phyloP scores from a whole-genome alignment of 2,329 filamentous ascomycete genomes.

The Plectosphaerella cucumerina region DNA sequence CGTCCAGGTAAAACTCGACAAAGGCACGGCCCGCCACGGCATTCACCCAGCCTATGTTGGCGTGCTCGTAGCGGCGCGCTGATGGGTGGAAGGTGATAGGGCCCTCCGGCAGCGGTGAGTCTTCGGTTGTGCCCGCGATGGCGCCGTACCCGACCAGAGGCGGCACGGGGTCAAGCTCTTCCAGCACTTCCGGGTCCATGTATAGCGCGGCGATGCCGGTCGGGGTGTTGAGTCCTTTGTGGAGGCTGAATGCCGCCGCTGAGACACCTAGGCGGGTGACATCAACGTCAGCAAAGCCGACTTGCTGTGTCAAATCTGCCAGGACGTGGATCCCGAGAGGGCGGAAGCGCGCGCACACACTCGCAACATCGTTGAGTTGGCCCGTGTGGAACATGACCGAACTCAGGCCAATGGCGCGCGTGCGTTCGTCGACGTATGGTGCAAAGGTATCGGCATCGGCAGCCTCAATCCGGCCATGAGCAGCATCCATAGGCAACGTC shows the following conservation, averaged over 20 bases:
- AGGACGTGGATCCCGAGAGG: slow-evolving; percentile 23
- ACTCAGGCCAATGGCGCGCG: slow-evolving; percentile 23
- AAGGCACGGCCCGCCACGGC: slow-evolving; percentile 17
- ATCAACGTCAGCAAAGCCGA: slow-evolving; percentile 25
- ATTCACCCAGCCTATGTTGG: slow-evolving; percentile 19
- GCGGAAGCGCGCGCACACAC: slow-evolving; percentile 19
- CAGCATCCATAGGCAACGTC: neutral
- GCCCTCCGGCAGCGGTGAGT: neutral
- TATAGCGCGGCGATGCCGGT: slow-evolving; percentile 24
- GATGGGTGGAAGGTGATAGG: slow-evolving; percentile 12
- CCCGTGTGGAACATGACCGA: slow-evolving; percentile 28
- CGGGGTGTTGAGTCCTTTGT: slow-evolving; percentile 27
- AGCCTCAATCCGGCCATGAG: slow-evolving; percentile 6
- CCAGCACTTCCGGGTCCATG: slow-evolving; percentile 17
- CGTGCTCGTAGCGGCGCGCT: slow-evolving; percentile 22
- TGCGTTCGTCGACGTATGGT: slow-evolving; percentile 22
- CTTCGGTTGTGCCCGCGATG: neutral
- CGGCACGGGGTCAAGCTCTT: slow-evolving; percentile 16
- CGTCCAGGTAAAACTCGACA: slow-evolving; percentile 19
- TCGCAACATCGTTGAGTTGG: slow-evolving; percentile 23
- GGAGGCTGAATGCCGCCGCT: slow-evolving; percentile 24
- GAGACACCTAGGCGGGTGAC: slow-evolving; percentile 18
- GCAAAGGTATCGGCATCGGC: slow-evolving; percentile 19
- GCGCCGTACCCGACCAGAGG: slow-evolving; percentile 16
- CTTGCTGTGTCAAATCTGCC: slow-evolving; percentile 25